These are phyloP conservation scores for Rhododendron mucronatum DNA, from an alignment of 148 eudicot species.

Conservation along the genomic window DNA sequence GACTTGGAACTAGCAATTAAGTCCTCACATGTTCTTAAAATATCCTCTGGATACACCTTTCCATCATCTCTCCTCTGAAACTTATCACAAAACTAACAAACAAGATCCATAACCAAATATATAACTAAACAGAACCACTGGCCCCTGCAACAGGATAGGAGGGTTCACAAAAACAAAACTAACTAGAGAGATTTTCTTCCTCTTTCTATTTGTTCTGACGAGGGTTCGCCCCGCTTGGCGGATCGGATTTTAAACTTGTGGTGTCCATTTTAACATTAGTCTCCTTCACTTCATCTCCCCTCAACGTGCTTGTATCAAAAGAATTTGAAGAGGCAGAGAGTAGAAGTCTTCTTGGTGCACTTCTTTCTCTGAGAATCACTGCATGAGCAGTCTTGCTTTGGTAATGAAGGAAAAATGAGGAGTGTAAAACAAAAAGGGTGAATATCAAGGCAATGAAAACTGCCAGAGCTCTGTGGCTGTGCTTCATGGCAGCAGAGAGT, in stretches of 20 bases:
- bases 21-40: not conserved
- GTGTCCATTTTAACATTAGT: not conserved
- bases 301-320: not conserved
- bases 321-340: not conserved
- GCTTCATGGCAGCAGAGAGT: conserved; percentile 21
- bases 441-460: conserved; percentile 23
- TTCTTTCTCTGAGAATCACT: not conserved
- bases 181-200: not conserved
- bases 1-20: not conserved
- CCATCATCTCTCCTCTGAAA: not conserved
- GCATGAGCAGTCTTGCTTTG: not conserved
- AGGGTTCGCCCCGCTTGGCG: not conserved
- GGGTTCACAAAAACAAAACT: not conserved
- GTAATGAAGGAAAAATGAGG: not conserved
- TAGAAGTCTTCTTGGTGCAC: conserved; percentile 16
- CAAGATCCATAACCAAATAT: not conserved
- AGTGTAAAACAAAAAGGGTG: conserved; percentile 9
- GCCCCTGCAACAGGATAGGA: not conserved
- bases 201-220: not conserved
- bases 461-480: conserved; percentile 15
- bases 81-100: not conserved
- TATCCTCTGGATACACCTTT: not conserved
- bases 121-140: not conserved
- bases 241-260: not conserved
- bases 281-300: not conserved